These are phyloP conservation scores for Globomyces pollinis-pini DNA, from an alignment of 192 early-diverging fungal species.

Conservation along the genomic window DNA sequence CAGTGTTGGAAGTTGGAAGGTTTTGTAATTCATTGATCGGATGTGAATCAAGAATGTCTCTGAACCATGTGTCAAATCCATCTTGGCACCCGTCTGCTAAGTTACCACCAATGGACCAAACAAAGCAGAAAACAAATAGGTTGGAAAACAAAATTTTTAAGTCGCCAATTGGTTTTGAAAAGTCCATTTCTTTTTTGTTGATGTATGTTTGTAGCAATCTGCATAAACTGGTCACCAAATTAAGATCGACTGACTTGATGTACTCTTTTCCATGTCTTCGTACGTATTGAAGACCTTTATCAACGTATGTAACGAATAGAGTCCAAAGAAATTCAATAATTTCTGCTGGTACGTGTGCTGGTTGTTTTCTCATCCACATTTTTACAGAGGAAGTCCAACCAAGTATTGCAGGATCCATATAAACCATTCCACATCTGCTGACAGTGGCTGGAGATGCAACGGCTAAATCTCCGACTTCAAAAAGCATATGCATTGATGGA, in stretches of 20 bases:
- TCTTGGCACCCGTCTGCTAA: conserved; percentile 52
- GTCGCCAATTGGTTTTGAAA: conserved; percentile 26
- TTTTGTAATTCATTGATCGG: conserved; percentile 34
- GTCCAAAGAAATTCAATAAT: conserved; percentile 29
- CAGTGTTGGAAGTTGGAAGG: conserved; percentile 39
- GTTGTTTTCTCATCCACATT: conserved; percentile 37
- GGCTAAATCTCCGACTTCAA: conserved; percentile 55
- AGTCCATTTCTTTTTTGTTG: conserved; percentile 35
- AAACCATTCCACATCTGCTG: conserved; percentile 53
- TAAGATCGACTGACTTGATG: conserved; percentile 44
- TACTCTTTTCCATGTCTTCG: conserved; percentile 46
- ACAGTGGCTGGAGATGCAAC: conserved; percentile 59
- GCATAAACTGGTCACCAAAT: conserved; percentile 42
- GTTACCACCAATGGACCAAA: conserved; percentile 52
- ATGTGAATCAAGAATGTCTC: conserved; percentile 37
- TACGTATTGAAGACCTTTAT: conserved; percentile 41
- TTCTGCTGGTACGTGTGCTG: conserved; percentile 25
- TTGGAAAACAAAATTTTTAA: conserved; percentile 33
- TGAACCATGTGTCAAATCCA: conserved; percentile 45
- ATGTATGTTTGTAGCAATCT: conserved; percentile 43
- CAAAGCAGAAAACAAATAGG: conserved; percentile 50
- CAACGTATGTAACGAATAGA: conserved; percentile 36
- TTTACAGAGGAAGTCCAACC: conserved; percentile 45
- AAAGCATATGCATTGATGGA: conserved; percentile 55
- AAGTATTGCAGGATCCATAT: conserved; percentile 49